A percentile compares a stretch with the other conserved stretches of the same genome.
Conservation (phyloP, 2,329 filamentous ascomycete species). For the Alternaria arbusti region DNA sequence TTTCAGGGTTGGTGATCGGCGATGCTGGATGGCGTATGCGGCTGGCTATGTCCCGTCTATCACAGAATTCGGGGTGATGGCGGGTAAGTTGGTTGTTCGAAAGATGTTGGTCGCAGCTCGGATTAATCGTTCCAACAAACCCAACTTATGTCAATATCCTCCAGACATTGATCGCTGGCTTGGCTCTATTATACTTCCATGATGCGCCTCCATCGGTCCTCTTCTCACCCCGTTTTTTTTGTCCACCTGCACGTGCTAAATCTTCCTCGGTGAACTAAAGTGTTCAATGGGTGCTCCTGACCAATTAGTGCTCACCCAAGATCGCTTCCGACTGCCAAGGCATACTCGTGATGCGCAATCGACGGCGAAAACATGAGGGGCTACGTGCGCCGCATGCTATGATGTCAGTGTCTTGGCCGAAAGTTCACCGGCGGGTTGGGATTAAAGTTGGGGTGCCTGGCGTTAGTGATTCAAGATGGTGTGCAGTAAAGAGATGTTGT, state of each 20-base stretch:
- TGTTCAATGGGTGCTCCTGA: not conserved
- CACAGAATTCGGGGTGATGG: not conserved
- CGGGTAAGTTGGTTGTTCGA: not conserved
- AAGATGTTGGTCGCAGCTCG: not conserved
- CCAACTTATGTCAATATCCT: not conserved
- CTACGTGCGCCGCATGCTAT: slow-evolving; percentile 8
- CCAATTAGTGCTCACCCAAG: slow-evolving; percentile 13
- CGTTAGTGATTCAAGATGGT: slow-evolving; percentile 13
- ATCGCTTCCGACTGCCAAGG: slow-evolving; percentile 5
- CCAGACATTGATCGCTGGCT: not conserved
- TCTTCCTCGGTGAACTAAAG: slow-evolving; percentile 4
- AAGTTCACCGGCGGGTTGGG: slow-evolving; percentile 3
- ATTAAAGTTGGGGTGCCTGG: slow-evolving; percentile 15
- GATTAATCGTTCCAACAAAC: not conserved
- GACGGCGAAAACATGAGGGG: slow-evolving; percentile 17
- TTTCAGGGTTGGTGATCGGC: slow-evolving; percentile 16
- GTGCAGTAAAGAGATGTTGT: slow-evolving; percentile 16
- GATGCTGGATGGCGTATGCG: slow-evolving; percentile 18
- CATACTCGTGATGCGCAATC: slow-evolving; percentile 8
- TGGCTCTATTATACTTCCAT: slow-evolving; percentile 11
- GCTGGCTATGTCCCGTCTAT: slow-evolving; percentile 2
- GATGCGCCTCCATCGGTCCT: slow-evolving; percentile 8
- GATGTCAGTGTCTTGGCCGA: slow-evolving; percentile 22
- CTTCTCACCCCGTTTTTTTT: slow-evolving; percentile 3
- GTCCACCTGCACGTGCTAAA: slow-evolving; percentile 12